Percentiles rank a stretch among this genome's conserved stretches.
Evolutionary conservation across 2,329 filamentous ascomycete genomes (phyloP).

Genomic region (Aureobasidium musti): DNA sequence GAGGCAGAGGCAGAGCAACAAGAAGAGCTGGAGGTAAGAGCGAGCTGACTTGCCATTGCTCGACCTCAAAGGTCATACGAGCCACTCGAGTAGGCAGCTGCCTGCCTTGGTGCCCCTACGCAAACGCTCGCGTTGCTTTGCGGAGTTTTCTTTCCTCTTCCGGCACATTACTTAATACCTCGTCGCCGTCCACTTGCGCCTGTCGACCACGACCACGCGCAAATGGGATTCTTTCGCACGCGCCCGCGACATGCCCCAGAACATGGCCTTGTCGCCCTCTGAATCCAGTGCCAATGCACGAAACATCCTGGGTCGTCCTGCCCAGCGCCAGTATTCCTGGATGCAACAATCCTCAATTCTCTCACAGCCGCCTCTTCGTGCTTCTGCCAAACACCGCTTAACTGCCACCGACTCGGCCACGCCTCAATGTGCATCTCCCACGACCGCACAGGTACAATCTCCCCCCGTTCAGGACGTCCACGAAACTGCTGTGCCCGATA

Average conservation of each 20-base stretch:
- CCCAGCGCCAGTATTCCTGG: constrained; percentile 8
- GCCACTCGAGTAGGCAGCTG: not conserved
- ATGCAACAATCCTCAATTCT: constrained; percentile 2
- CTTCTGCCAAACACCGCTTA: not conserved
- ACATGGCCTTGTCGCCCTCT: not conserved
- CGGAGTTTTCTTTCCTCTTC: constrained; percentile 7
- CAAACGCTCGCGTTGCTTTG: constrained; percentile 15
- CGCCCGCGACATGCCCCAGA: not conserved
- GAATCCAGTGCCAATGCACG: not conserved
- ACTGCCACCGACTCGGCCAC: not conserved
- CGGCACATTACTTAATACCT: not conserved
- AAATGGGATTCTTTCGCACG: not conserved
- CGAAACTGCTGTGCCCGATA: not conserved
- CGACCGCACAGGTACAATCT: not conserved
- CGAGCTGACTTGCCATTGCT: too few relatives aligned
- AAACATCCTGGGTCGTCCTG: constrained; percentile 11
- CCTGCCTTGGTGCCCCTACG: not conserved
- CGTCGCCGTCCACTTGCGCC: not conserved
- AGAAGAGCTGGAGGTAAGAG: not conserved
- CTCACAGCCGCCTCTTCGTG: constrained; percentile 16
- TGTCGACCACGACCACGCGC: constrained; percentile 8
- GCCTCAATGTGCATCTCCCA: not conserved
- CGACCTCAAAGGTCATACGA: not conserved
- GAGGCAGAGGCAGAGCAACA: not conserved
- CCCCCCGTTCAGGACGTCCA: not conserved